Evolutionary conservation across 2,329 filamentous ascomycete species (phyloP), one percentile per base, ranked within the genome.

Genomic region (Epichloe sp.): DNA sequence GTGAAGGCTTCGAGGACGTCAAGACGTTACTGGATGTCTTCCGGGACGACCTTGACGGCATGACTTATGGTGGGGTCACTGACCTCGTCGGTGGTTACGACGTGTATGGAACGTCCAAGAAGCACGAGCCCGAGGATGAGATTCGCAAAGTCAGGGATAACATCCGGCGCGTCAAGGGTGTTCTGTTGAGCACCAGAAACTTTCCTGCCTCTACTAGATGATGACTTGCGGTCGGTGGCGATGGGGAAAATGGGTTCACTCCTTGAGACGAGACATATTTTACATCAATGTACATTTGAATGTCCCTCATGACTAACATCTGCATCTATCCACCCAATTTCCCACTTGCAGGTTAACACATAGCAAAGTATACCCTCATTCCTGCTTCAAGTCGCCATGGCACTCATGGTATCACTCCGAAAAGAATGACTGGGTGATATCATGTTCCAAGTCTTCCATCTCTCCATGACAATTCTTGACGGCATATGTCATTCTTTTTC

Each of bases 101-200:
- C 51, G 54, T 73, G 49, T 72, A 76, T 55, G 69, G 71, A 14
- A 67, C 67, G 17, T 65, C 65, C n/a, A 67, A 64, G 34, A 71
- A 64, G 57, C 65, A 67, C 47, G 80, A 80, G 58, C 76, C 77
- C 34, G 76, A 81, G 54, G 86, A 91, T 65, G 84, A 86, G 66
- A 82, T 88, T 59, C 80, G 80, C 55, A 80, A 78, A 62, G 74
- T 86, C 19, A 86, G 86, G 68, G 80, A 80, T 56, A 86, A 84
- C 54, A 90, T 94, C 48, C 72, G 87, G 56, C 77, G 85, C 52
- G 79, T 93, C 42, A 94, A 94, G 71, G 87, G 87, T 1, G 78
- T 88, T 11, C 70, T 93, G 57, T 66, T 94, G 51, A 88, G 81
- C 60, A 79, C 86, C 4, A 79, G 84, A 60, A 86, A 80, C 59